Conservation (phyloP, 2,329 filamentous ascomycete species). For the Dryadomyces sulphureus region DNA sequence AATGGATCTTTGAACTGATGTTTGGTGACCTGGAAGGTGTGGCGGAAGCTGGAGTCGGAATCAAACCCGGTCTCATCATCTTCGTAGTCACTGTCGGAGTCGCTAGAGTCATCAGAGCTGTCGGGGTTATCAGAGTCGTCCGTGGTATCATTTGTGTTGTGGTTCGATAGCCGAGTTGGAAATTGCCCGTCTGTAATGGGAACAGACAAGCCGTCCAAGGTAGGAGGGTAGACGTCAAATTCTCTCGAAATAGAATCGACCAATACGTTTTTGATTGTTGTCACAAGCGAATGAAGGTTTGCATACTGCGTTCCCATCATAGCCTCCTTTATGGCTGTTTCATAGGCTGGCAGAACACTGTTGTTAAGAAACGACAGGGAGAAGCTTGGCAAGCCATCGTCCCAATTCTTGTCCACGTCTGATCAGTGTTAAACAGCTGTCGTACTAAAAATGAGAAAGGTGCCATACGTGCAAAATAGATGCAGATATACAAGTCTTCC, state of each 20-base stretch:
- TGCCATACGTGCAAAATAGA: not conserved
- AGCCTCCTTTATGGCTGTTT: not conserved
- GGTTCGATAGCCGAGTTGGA: no score
- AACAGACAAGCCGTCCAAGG: no score
- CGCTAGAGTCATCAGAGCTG: slow-evolving; percentile 14
- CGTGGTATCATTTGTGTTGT: slow-evolving; percentile 12
- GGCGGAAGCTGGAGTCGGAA: slow-evolving; percentile 10
- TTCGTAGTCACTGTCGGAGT: slow-evolving; percentile 11
- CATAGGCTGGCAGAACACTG: not conserved
- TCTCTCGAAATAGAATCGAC: not conserved
- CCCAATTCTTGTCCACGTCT: not conserved
- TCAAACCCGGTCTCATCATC: not conserved
- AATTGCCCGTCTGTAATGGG: no score
- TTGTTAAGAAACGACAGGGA: not conserved
- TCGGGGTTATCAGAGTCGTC: slow-evolving; percentile 14
- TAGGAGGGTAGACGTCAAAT: no score
- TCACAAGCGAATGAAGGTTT: not conserved
- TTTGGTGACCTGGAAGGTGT: not conserved
- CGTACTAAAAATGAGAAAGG: not conserved
- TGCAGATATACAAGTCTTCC: not conserved
- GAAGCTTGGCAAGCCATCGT: not conserved
- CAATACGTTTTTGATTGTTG: not conserved
- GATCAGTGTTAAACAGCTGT: not conserved
- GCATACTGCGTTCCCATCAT: not conserved
- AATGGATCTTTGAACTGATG: not conserved